Conservation (phyloP, 768 basidiomycete species). For the Suillus brevipes region DNA sequence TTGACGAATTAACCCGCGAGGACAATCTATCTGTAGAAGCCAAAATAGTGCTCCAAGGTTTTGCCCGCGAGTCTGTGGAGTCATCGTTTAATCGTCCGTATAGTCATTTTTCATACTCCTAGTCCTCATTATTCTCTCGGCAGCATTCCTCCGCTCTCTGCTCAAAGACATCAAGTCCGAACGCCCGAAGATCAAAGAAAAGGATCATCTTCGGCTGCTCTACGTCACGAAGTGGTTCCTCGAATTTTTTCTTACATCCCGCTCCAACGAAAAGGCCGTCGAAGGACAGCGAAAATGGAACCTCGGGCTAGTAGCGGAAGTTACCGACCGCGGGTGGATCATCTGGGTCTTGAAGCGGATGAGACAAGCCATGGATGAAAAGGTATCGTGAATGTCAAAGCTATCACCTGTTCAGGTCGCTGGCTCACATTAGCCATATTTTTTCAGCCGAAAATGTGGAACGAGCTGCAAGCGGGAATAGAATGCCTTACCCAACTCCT, state of each 20-base stretch:
- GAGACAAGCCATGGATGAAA: constrained; percentile 87
- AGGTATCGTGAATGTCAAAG: constrained; percentile 48
- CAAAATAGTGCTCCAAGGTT: constrained; percentile 58
- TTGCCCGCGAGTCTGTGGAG: constrained; percentile 75
- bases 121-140: constrained; percentile 18
- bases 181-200: constrained; percentile 89
- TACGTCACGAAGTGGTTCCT: constrained; percentile 90
- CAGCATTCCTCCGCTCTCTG: constrained; percentile 84
- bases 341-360: constrained; percentile 89
- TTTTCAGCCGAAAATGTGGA: constrained; percentile 87
- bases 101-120: constrained; percentile 12
- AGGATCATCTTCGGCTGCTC: constrained; percentile 87
- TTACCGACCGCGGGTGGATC: constrained; percentile 85
- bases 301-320: constrained; percentile 79
- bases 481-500: constrained; percentile 93
- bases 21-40: constrained; percentile 72
- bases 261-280: constrained; percentile 37
- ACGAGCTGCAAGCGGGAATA: constrained; percentile 90
- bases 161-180: constrained; percentile 94
- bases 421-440: constrained; percentile 12
- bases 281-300: constrained; percentile 45
- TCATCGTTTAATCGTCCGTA: constrained; percentile 86
- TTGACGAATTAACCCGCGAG: constrained; percentile 67
- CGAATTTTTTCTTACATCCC: constrained; percentile 74
- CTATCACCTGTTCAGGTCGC: constrained; percentile 9